phyloP scores from a whole-genome alignment of 164 flowering plant genomes.

The Nymphaea thermarum region DNA sequence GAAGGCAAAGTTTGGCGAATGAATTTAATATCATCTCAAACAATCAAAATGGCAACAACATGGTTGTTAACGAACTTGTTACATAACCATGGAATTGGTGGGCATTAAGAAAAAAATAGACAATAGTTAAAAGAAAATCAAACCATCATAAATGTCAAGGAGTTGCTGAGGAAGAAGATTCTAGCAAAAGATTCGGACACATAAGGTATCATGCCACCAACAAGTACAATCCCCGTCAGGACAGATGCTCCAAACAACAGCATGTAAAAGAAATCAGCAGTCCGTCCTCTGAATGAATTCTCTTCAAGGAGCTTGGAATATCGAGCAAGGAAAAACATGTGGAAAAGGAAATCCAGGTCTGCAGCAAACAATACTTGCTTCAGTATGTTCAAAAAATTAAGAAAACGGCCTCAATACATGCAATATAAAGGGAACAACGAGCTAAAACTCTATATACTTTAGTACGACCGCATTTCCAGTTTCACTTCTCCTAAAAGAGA shows the following conservation, averaged over 20 bases:
- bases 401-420: too few relatives aligned
- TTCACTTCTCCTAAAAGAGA: too few relatives aligned
- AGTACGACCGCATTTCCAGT: too few relatives aligned
- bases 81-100: neutral
- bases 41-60: neutral
- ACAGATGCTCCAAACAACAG: slow-evolving; percentile 93
- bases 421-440: too few relatives aligned
- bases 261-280: slow-evolving; percentile 99
- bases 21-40: neutral
- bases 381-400: too few relatives aligned
- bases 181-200: slow-evolving; percentile 86
- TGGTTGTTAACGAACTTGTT: neutral
- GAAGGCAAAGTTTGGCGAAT: neutral
- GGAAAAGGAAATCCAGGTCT: slow-evolving; percentile 97
- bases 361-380: slow-evolving; percentile 5
- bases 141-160: slow-evolving; percentile 98
- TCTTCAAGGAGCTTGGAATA: slow-evolving; percentile 99
- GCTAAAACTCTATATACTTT: too few relatives aligned
- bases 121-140: slow-evolving; percentile 12
- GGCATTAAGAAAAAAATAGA: neutral
- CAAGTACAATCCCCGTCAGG: slow-evolving; percentile 76
- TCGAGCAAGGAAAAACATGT: slow-evolving; percentile 98
- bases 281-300: slow-evolving; percentile 95
- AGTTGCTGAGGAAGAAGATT: slow-evolving; percentile 93
- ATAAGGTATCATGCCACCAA: slow-evolving; percentile 94